phyloP scores from a whole-genome alignment of 2,329 filamentous ascomycete genomes.

The Ophiocordyceps camponoti-leonardi region DNA sequence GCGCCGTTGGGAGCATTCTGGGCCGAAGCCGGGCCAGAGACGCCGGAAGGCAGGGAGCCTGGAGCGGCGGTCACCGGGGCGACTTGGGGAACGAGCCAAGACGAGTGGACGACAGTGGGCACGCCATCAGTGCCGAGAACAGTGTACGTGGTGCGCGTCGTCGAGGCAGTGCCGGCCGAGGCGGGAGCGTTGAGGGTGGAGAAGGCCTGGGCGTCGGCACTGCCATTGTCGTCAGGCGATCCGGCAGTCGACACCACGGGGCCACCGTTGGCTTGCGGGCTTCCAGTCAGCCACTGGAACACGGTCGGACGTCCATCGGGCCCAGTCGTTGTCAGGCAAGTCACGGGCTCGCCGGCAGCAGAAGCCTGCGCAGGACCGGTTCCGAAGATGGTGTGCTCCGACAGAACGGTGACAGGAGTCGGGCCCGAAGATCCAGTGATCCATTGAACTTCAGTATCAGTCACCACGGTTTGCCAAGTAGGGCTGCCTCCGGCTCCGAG shows the following conservation, averaged over 20 bases:
- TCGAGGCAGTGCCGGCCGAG: slow-evolving; percentile 1
- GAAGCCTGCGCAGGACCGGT: slow-evolving; percentile 1
- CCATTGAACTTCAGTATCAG: slow-evolving; percentile 9
- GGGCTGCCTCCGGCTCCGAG: not conserved
- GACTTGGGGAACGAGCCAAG: slow-evolving; percentile 6
- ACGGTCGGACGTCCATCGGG: slow-evolving; percentile 11
- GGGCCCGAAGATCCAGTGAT: slow-evolving; percentile 3
- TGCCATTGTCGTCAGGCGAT: slow-evolving; percentile 2
- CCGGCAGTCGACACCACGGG: slow-evolving; percentile 4
- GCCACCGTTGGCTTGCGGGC: slow-evolving; percentile 2
- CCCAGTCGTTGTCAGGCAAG: slow-evolving; percentile 7
- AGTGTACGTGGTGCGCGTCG: slow-evolving; percentile 11
- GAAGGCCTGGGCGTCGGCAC: slow-evolving; percentile 1
- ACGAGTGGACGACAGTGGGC: slow-evolving; percentile 12
- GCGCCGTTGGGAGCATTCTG: not conserved
- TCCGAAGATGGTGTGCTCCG: slow-evolving; percentile 7
- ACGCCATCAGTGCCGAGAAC: slow-evolving; percentile 11
- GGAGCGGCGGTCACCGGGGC: not conserved
- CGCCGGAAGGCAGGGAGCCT: not conserved
- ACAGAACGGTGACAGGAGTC: slow-evolving; percentile 7
- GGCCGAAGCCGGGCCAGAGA: not conserved
- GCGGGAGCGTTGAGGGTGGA: not conserved
- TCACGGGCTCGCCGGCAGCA: slow-evolving; percentile 1
- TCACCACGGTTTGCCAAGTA: slow-evolving; percentile 7
- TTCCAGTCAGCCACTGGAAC: slow-evolving; percentile 4